Evolutionary conservation across 805 yeast genomes (phyloP), one percentile per base, ranked within the genome.

Genomic region (Saccharomycopsis sp.): DNA sequence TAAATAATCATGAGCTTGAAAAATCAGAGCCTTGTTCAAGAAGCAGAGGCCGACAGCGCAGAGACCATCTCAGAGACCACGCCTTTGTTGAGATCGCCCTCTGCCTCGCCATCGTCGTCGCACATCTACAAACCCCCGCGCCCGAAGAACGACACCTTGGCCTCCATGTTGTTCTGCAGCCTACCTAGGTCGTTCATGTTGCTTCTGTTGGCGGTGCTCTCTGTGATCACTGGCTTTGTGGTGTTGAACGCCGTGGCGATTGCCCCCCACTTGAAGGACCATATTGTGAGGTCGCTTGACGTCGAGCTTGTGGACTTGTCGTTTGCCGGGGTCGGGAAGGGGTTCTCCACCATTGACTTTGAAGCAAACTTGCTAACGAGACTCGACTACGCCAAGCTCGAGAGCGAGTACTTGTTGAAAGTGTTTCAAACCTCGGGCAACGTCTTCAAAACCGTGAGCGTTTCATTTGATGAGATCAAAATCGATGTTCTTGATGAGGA

Each of bases 241-340:
- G 27, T 34, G 8, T 20, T 39, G 13, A 45, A 41, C 21, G 9
- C 30, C 8, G 34, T 23, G 30, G 19, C 43, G 13, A 41, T 39
- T n/a, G 20, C 30, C 20, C 50, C 50, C 4, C 29, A 43, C 21
- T 17, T 37, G 3, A 43, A 46, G 8, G 43, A 40, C 5, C 38
- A 46, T 29, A 31, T 46, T 9, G 25, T 29, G n/a, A 33, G 38
- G 23, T 35, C 45, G 2, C 13, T 46, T 7, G 41, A 35, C 2
- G 38, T 38, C 2, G 32, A 36, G 12, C 38, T 43, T 4, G 13
- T 43, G 16, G 37, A 43, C 25, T 22, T 40, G 5, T 39, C 35
- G 7, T 46, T 46, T 36, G 38, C 30, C n/a, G 50, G 50, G 3
- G 21, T 36, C 16, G 39, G 42, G 4, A 22, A 25, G 31, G 38